Evolutionary conservation across 257 asterid genomes (phyloP).

Genomic region (Solanum peruvianum): DNA sequence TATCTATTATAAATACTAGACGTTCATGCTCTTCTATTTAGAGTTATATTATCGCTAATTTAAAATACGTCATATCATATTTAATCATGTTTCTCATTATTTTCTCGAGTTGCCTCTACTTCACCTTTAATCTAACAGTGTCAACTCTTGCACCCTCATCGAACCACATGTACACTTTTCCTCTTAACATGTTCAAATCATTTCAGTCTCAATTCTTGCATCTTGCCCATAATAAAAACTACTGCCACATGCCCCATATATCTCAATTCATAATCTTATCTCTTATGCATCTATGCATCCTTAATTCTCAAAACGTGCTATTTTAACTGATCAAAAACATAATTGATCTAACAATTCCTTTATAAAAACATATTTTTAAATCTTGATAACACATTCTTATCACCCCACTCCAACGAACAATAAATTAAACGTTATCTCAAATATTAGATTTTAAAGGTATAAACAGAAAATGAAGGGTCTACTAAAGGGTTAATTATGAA

Average conservation of each 20-base stretch:
- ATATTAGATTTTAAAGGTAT: too few species aligned
- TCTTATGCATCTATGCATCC: not conserved
- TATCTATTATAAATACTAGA: too few species aligned
- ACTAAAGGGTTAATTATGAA: too few species aligned
- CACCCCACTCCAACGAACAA: not conserved
- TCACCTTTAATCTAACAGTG: not conserved
- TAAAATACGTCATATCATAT: not conserved
- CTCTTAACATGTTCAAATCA: not conserved
- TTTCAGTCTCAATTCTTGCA: not conserved
- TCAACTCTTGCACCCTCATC: not conserved
- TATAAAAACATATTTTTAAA: not conserved
- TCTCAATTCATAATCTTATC: not conserved
- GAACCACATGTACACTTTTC: accelerated
- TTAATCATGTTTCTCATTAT: accelerated
- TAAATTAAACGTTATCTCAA: not conserved
- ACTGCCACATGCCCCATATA: not conserved
- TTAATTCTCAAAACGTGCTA: too few species aligned
- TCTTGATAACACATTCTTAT: not conserved
- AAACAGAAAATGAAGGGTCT: too few species aligned
- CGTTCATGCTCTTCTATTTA: too few species aligned
- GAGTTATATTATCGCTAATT: too few species aligned
- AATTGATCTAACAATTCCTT: too few species aligned
- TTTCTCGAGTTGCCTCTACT: accelerated
- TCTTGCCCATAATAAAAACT: not conserved
- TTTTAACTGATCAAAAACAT: too few species aligned